These are phyloP conservation scores for Medicago ruthenica DNA, from an alignment of 306 rosid species.

Conservation along the genomic window DNA sequence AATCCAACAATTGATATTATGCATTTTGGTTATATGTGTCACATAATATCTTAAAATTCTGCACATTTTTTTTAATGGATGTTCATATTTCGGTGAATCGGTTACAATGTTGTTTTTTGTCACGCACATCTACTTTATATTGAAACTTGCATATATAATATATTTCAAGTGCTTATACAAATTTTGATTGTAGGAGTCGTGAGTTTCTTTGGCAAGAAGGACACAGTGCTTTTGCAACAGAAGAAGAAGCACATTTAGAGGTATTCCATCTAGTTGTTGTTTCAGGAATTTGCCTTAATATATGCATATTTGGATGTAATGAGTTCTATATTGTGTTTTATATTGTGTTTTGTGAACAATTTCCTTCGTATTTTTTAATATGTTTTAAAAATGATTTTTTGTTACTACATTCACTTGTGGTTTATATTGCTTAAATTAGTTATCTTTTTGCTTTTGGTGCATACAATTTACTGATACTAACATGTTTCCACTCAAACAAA, in stretches of 20 bases:
- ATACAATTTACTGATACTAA: conserved; percentile 38
- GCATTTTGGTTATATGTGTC: background rate
- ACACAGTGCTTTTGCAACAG: conserved; percentile 93
- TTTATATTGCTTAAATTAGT: background rate
- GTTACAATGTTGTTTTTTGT: conserved; percentile 14
- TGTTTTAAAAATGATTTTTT: background rate
- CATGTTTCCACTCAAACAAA: conserved; percentile 8
- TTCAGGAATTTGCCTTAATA: conserved; percentile 30
- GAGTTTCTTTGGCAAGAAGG: conserved; percentile 99
- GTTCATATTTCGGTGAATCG: conserved; percentile 40
- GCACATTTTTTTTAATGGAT: conserved; percentile 14
- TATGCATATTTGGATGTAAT: conserved; percentile 3
- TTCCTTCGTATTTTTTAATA: conserved; percentile 36
- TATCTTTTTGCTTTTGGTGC: conserved; percentile 21
- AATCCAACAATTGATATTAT: background rate
- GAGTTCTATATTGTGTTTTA: background rate
- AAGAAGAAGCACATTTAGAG: conserved; percentile 90
- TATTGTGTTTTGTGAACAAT: background rate
- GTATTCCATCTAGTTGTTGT: conserved; percentile 46
- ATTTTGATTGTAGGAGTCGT: conserved; percentile 74
- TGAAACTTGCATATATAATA: conserved; percentile 12
- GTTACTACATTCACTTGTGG: background rate
- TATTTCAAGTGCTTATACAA: conserved; percentile 4
- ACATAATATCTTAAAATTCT: background rate
- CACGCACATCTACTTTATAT: background rate